Conservation (phyloP, 495 filamentous ascomycete genomes). For the Penicillium dipodomyicola region DNA sequence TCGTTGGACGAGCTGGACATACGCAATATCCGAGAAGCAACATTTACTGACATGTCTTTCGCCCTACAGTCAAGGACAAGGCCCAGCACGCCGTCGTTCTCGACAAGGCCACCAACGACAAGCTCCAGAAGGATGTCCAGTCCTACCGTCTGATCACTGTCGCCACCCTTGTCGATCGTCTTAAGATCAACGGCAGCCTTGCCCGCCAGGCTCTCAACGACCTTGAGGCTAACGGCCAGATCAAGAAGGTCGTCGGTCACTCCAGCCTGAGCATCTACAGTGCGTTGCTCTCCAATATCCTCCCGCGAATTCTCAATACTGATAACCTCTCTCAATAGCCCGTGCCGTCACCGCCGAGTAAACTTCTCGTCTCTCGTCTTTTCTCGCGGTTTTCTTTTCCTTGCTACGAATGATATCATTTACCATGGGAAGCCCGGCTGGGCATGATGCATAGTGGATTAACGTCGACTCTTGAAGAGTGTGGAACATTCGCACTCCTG, state of each 20-base stretch:
- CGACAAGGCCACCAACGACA: slow-evolving; percentile 66
- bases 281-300: slow-evolving; percentile 26
- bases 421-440: slow-evolving; percentile 43
- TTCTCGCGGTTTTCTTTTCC: slow-evolving; percentile 42
- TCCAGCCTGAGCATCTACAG: slow-evolving; percentile 99
- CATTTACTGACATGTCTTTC: slow-evolving; percentile 29
- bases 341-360: slow-evolving; percentile 52
- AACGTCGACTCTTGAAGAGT: slow-evolving; percentile 35
- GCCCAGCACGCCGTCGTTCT: slow-evolving; percentile 89
- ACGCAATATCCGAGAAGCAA: slow-evolving; percentile 12
- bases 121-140: slow-evolving; percentile 94
- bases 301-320: slow-evolving; percentile 9
- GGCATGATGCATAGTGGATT: slow-evolving; percentile 42
- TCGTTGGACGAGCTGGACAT: slow-evolving; percentile 17
- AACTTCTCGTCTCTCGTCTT: slow-evolving; percentile 38
- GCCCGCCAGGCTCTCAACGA: slow-evolving; percentile 87
- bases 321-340: slow-evolving; percentile 32
- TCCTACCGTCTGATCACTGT: slow-evolving; percentile 99
- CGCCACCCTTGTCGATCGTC: slow-evolving; percentile 94
- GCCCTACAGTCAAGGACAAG: slow-evolving; percentile 95
- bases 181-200: slow-evolving; percentile 99
- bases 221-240: slow-evolving; percentile 95
- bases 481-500: slow-evolving; percentile 33
- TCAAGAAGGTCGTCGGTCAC: slow-evolving; percentile 97
- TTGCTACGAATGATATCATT: slow-evolving; percentile 49